Evolutionary conservation across 2,329 filamentous ascomycete species (phyloP), one percentile per base, ranked within the genome.

Genomic region (Pseudogymnoascus sp.): DNA sequence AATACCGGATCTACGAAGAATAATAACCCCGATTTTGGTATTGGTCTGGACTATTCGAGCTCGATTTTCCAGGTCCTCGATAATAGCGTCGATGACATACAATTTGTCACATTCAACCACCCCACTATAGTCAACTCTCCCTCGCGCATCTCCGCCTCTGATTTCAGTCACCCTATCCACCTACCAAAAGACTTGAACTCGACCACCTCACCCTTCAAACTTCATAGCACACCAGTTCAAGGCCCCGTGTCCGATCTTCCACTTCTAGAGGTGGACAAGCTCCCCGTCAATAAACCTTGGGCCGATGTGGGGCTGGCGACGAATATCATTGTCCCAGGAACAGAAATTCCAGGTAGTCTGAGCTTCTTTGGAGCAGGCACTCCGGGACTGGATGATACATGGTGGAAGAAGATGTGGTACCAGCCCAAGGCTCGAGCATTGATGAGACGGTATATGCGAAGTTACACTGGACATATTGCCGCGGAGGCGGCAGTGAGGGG

Each of bases 361-460:
- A 61, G 39, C 28, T 56, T 63, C 15, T 34, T 28, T 9, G 56
- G 41, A 18, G 33, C 21, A 23, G 55, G 55, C 8, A 57, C 55
- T 1, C 30, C 28, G 18, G 58, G 55, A 6, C 37, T 63, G 26
- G 30, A 57, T 28, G 67, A 71, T 41, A 48, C 56, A 7, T 74
- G 70, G 66, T 81, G 77, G 76, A 64, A 69, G 3, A 69, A 71
- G 13, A 73, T 80, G 67, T 82, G 79, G 79, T 81, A 74, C 65
- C 70, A 74, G 4, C 71, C 71, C 2, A 74, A 76, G 69, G 71
- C 72, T 9, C 77, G 78, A 33, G 78, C 77, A 1, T 70, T 82
- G 7, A 69, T 81, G 4, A 76, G 77, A 48, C 75, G 74, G 61
- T 76, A 77, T 64, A 72, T 79, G 63, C 76, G 77, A 58, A 72